phyloP scores from a whole-genome alignment of 2,329 filamentous ascomycete species.

The Scortechinia acanthostroma region DNA sequence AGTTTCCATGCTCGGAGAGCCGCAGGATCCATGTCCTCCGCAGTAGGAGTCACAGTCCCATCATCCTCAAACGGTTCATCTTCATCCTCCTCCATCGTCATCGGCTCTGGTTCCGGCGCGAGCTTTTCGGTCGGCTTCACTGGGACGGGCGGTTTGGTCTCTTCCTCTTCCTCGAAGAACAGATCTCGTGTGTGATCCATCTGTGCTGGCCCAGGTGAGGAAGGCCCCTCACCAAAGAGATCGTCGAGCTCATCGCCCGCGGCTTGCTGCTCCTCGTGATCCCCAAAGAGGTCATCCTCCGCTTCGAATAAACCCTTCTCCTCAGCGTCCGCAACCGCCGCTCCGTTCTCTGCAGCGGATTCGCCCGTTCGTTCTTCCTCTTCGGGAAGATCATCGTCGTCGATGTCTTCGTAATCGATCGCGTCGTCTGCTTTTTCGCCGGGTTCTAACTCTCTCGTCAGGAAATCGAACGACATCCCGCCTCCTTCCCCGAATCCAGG shows the following conservation, averaged over 20 bases:
- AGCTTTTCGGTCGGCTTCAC: background rate
- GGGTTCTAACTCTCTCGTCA: slow-evolving; percentile 21
- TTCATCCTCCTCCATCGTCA: background rate
- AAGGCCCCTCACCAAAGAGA: background rate
- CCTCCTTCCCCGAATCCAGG: slow-evolving; percentile 15
- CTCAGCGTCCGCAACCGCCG: slow-evolving; percentile 7
- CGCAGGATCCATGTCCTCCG: background rate
- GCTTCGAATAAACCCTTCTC: slow-evolving; percentile 8
- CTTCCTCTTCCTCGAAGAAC: background rate
- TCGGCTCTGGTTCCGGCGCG: background rate
- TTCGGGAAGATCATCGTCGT: slow-evolving; percentile 56
- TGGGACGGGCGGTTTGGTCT: background rate
- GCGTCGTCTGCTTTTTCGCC: slow-evolving; percentile 60
- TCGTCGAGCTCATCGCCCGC: background rate
- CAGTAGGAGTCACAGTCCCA: background rate
- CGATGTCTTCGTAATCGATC: slow-evolving; percentile 59
- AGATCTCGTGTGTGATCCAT: background rate
- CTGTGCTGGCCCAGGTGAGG: background rate
- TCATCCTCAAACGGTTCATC: background rate
- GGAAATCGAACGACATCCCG: slow-evolving; percentile 24
- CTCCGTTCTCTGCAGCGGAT: slow-evolving; percentile 2
- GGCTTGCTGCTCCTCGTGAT: background rate
- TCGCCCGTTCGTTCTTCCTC: slow-evolving; percentile 32
- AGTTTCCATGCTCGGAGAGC: background rate
- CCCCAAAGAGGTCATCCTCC: slow-evolving; percentile 10